Percentiles rank a stretch among this genome's conserved stretches.
Evolutionary conservation across 495 filamentous ascomycete genomes (phyloP).

Genomic region (Neurospora sp.): DNA sequence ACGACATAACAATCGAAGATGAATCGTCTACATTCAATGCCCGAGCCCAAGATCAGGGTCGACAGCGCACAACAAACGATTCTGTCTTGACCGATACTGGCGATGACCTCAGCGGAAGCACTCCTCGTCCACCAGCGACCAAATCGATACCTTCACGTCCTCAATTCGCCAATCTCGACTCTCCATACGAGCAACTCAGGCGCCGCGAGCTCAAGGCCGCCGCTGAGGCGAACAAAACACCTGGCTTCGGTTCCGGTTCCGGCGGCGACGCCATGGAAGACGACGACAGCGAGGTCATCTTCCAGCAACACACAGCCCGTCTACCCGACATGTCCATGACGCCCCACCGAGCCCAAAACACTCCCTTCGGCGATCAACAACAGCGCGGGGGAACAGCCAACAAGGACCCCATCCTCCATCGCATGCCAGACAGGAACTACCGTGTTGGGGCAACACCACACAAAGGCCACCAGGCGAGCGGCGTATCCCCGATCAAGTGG

Average conservation of each 20-base stretch:
- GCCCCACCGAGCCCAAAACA: slow-evolving; percentile 23
- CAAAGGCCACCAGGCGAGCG: slow-evolving; percentile 22
- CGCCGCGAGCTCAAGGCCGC: slow-evolving; percentile 38
- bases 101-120: slow-evolving; percentile 41
- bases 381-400: slow-evolving; percentile 14
- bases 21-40: slow-evolving; percentile 25
- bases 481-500: slow-evolving; percentile 26
- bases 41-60: slow-evolving; percentile 13
- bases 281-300: slow-evolving; percentile 34
- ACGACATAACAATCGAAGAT: slow-evolving; percentile 27
- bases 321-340: slow-evolving; percentile 51
- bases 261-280: slow-evolving; percentile 10
- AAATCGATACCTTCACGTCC: slow-evolving; percentile 27
- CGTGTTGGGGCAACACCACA: slow-evolving; percentile 86
- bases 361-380: slow-evolving; percentile 4
- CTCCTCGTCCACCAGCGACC: slow-evolving; percentile 38
- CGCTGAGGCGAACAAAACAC: not conserved
- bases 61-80: slow-evolving; percentile 35
- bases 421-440: slow-evolving; percentile 85
- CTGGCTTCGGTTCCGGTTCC: not conserved
- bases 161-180: slow-evolving; percentile 51
- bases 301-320: slow-evolving; percentile 31
- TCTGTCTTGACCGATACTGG: slow-evolving; percentile 42
- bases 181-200: slow-evolving; percentile 56
- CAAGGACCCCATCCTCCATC: slow-evolving; percentile 72